Conservation (phyloP, 495 filamentous ascomycete species). For the Penicillium waksmanii region DNA sequence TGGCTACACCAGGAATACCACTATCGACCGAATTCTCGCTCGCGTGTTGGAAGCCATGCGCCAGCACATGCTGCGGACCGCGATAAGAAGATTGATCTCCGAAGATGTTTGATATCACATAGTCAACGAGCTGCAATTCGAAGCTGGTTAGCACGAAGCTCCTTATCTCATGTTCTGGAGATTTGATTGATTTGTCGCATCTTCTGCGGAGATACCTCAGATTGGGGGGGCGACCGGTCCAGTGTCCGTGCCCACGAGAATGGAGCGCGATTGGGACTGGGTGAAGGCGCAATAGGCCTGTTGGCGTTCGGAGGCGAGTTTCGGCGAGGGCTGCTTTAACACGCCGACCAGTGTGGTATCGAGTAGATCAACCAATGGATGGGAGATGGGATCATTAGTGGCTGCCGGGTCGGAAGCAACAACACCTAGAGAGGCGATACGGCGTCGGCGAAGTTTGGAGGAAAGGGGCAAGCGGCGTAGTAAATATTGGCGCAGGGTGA, state of each 20-base stretch:
- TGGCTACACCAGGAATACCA: constrained; percentile 57
- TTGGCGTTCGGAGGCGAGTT: constrained; percentile 45
- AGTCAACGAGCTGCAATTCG: constrained; percentile 73
- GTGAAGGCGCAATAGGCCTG: constrained; percentile 69
- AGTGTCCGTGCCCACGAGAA: constrained; percentile 39
- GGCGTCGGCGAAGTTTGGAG: constrained; percentile 56
- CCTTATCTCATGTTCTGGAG: not conserved
- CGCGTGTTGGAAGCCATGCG: constrained; percentile 70
- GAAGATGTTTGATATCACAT: constrained; percentile 77
- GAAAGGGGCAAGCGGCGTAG: constrained; percentile 53
- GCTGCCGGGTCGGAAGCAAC: constrained; percentile 36
- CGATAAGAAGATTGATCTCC: constrained; percentile 50
- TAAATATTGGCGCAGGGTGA: constrained; percentile 75
- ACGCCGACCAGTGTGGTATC: constrained; percentile 71
- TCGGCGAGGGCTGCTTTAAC: constrained; percentile 34
- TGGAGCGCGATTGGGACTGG: constrained; percentile 54
- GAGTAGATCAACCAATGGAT: constrained; percentile 56
- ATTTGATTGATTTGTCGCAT: not conserved
- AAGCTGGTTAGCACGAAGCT: constrained; percentile 21
- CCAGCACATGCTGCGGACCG: constrained; percentile 74
- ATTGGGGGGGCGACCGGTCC: constrained; percentile 51
- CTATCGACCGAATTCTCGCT: constrained; percentile 36
- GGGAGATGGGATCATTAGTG: constrained; percentile 8
- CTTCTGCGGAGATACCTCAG: constrained; percentile 54
- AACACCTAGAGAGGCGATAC: constrained; percentile 44